Evolutionary conservation across 73 alveolate genomes (phyloP).

Genomic region (Breviolum minutum): DNA sequence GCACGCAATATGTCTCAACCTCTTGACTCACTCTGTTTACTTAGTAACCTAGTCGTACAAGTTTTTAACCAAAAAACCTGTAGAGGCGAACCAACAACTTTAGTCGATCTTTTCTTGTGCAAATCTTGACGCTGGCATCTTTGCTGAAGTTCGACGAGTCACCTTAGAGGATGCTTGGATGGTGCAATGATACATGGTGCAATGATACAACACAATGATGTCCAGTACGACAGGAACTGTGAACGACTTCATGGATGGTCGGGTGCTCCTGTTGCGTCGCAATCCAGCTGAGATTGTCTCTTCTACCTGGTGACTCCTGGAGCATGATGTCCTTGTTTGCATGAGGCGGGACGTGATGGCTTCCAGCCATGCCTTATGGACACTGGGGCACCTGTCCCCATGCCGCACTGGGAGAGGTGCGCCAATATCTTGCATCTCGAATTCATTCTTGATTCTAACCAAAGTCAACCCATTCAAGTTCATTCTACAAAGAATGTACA

Average conservation of each 20-base stretch:
- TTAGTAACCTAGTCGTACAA: no score
- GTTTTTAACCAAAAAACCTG: no score
- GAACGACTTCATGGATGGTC: constrained; percentile 32
- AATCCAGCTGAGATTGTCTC: neutral
- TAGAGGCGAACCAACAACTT: no score
- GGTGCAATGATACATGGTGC: neutral
- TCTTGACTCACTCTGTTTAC: no score
- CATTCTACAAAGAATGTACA: no score
- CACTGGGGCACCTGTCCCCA: constrained; percentile 93
- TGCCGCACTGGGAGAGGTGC: constrained; percentile 79
- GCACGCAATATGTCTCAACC: no score
- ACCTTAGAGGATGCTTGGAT: neutral
- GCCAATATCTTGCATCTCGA: neutral
- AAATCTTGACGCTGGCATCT: no score
- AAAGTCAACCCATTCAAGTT: no score
- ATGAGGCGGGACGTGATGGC: constrained; percentile 80
- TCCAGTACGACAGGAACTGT: neutral
- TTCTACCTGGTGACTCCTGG: no score
- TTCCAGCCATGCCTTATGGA: constrained; percentile 88
- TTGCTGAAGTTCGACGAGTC: neutral
- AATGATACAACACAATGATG: neutral
- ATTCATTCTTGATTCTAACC: no score
- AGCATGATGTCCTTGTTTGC: neutral
- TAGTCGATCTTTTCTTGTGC: no score
- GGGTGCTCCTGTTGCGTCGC: neutral